Conservation (phyloP, 805 yeast species). For the Danielia oregonensis region DNA sequence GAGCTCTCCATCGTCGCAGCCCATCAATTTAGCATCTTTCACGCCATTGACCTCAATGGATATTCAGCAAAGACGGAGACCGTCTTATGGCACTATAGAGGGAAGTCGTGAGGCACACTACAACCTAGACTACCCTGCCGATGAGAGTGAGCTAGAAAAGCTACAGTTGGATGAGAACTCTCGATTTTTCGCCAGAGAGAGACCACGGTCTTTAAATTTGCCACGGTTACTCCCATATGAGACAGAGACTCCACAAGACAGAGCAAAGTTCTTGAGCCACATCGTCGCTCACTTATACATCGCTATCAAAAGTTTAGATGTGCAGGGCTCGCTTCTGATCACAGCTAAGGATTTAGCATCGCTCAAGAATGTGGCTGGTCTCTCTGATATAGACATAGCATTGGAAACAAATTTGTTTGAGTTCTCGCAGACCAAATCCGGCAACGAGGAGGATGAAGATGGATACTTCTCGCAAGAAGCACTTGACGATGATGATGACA, state of each 20-base stretch:
- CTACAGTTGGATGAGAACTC: conserved; percentile 33
- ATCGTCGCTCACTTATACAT: conserved; percentile 77
- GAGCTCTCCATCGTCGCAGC: conserved; percentile 1
- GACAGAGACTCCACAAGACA: conserved; percentile 64
- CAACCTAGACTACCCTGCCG: conserved; percentile 50
- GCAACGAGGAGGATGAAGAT: conserved; percentile 24
- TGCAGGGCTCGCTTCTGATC: conserved; percentile 65
- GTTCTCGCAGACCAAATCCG: conserved; percentile 10
- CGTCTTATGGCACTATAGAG: conserved; percentile 30
- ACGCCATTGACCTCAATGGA: conserved; percentile 23
- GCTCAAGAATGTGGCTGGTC: conserved; percentile 26
- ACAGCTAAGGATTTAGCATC: conserved; percentile 64
- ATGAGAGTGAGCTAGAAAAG: conserved; percentile 24
- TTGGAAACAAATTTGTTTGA: conserved; percentile 52
- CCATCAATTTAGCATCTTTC: conserved; percentile 11
- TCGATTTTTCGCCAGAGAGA: conserved; percentile 33
- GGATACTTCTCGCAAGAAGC: conserved; percentile 6
- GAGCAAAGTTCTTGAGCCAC: conserved; percentile 69
- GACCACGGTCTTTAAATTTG: conserved; percentile 40
- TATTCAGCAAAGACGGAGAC: conserved; percentile 20
- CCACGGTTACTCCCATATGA: conserved; percentile 64
- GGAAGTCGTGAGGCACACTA: conserved; percentile 34
- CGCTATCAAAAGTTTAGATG: conserved; percentile 70
- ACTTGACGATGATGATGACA: conserved; percentile 29
- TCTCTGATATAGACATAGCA: conserved; percentile 43